Conservation (phyloP, 164 flowering plant genomes). For the Pachysandra terminalis region DNA sequence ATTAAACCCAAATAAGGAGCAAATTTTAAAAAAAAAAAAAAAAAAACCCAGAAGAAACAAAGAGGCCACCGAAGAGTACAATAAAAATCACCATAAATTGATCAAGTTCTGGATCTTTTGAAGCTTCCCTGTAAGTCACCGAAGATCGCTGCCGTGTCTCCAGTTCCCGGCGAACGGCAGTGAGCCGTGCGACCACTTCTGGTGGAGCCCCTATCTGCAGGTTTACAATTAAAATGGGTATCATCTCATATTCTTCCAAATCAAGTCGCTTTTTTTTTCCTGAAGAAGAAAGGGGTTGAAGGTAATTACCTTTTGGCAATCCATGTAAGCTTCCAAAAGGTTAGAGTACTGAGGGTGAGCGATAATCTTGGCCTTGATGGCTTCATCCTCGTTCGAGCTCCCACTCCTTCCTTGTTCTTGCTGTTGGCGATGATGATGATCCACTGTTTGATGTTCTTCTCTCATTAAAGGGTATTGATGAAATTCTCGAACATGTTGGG, state of each 20-base stretch:
- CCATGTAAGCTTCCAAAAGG: constrained; percentile 87
- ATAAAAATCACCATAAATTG: constrained; percentile 87
- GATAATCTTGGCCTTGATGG: constrained; percentile 82
- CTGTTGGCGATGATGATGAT: neutral
- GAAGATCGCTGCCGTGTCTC: constrained; percentile 61
- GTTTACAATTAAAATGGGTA: neutral
- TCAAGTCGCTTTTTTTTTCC: neutral
- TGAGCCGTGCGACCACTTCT: constrained; percentile 66
- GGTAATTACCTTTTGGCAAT: constrained; percentile 79
- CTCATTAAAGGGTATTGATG: constrained; percentile 31
- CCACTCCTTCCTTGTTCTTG: constrained; percentile 23
- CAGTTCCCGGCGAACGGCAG: constrained; percentile 65
- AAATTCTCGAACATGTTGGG: constrained; percentile 30
- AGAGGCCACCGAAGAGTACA: too few relatives aligned
- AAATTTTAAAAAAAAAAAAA: neutral
- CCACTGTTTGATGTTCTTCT: constrained; percentile 17
- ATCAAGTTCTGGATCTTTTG: constrained; percentile 88
- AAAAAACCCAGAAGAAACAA: too few relatives aligned
- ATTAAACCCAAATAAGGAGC: neutral
- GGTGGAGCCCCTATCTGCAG: constrained; percentile 97
- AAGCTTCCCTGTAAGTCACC: constrained; percentile 24
- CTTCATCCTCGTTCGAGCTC: constrained; percentile 41
- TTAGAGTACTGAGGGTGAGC: constrained; percentile 86
- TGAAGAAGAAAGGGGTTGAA: neutral
- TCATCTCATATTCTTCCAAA: neutral